These are phyloP conservation scores for Rhizomucor pusillus DNA, from an alignment of 371 early-diverging fungal genomes.

Conservation along the genomic window DNA sequence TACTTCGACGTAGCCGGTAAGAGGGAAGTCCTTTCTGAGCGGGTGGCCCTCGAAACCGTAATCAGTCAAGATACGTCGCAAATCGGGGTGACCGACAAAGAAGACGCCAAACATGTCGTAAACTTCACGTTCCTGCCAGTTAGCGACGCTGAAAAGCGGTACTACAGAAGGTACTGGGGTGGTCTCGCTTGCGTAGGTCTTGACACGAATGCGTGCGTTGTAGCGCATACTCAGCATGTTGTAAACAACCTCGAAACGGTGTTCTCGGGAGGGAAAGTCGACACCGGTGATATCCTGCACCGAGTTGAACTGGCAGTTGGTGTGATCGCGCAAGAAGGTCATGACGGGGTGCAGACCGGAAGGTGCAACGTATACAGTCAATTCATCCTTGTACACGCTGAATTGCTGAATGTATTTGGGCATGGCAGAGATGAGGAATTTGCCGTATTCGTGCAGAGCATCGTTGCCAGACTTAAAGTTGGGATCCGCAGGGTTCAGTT, in stretches of 20 bases:
- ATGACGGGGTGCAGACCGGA: constrained; percentile 74
- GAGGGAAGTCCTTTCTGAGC: constrained; percentile 97
- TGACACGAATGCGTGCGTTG: constrained; percentile 95
- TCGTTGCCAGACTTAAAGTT: constrained; percentile 53
- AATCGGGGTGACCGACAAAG: constrained; percentile 94
- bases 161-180: constrained; percentile 86
- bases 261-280: constrained; percentile 87
- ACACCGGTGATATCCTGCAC: constrained; percentile 84
- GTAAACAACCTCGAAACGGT: constrained; percentile 97
- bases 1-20: constrained; percentile 94
- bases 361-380: constrained; percentile 91
- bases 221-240: constrained; percentile 84
- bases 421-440: constrained; percentile 82
- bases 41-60: constrained; percentile 99
- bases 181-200: constrained; percentile 93
- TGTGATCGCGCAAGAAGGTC: constrained; percentile 93
- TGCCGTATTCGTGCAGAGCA: constrained; percentile 80
- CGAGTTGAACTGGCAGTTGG: constrained; percentile 90
- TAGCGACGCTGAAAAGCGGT: constrained; percentile 79
- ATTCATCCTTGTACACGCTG: constrained; percentile 96
- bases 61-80: constrained; percentile 96
- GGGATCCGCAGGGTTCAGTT: constrained; percentile 27
- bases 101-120: constrained; percentile 99
- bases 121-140: constrained; percentile 98
- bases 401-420: constrained; percentile 97